Evolutionary conservation across 805 yeast genomes (phyloP).

Genomic region (Lipomyces spencermartinsiae): DNA sequence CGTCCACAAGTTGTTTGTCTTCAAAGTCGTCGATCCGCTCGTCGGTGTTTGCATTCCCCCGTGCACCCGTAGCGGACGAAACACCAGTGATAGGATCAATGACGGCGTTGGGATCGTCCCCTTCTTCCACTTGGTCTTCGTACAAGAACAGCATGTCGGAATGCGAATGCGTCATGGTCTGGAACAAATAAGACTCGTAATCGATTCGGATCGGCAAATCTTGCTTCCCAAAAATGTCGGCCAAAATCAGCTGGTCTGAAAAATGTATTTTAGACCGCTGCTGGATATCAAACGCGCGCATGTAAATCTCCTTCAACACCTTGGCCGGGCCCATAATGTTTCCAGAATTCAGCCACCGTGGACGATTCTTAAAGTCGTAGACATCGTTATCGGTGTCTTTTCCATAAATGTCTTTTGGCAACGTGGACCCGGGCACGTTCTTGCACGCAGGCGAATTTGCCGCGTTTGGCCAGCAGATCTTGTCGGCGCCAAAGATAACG

Average conservation of each 20-base stretch:
- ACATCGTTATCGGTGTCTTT: slow-evolving; percentile 31
- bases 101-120: slow-evolving; percentile 12
- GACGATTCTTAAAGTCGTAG: slow-evolving; percentile 17
- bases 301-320: slow-evolving; percentile 17
- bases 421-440: slow-evolving; percentile 30
- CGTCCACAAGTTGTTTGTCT: slow-evolving; percentile 8
- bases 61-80: slow-evolving; percentile 11
- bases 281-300: slow-evolving; percentile 35
- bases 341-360: slow-evolving; percentile 34
- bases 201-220: slow-evolving; percentile 35
- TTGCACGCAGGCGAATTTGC: slow-evolving; percentile 29
- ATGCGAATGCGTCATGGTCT: slow-evolving; percentile 39
- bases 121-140: slow-evolving; percentile 30
- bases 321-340: slow-evolving; percentile 28
- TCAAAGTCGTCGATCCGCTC: slow-evolving; percentile 20
- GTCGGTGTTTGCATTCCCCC: slow-evolving; percentile 9
- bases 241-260: slow-evolving; percentile 36
- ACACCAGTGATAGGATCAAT: slow-evolving; percentile 11
- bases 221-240: slow-evolving; percentile 34
- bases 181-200: slow-evolving; percentile 33
- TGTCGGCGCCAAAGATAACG: slow-evolving; percentile 36
- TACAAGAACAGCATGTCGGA: slow-evolving; percentile 30
- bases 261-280: slow-evolving; percentile 21
- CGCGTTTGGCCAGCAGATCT: slow-evolving; percentile 38
- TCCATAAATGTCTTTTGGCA: slow-evolving; percentile 30